phyloP scores from a whole-genome alignment of 768 basidiomycete species.

The Termitomyces sp. region DNA sequence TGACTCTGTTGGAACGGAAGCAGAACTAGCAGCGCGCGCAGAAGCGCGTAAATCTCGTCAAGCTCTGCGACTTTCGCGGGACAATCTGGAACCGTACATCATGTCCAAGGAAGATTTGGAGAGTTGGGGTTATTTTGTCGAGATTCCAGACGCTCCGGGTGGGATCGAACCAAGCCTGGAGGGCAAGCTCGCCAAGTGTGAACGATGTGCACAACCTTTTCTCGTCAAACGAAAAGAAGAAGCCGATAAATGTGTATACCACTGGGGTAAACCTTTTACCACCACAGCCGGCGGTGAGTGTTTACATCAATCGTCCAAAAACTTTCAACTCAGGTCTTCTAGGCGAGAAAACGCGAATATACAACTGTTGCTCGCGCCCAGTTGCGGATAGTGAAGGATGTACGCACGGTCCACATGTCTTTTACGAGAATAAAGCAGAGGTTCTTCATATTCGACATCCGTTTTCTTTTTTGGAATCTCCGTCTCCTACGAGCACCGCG shows the following conservation, averaged over 20 bases:
- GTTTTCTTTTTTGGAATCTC: constrained; percentile 50
- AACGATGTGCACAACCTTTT: constrained; percentile 73
- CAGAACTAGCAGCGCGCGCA: constrained; percentile 51
- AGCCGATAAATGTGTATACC: constrained; percentile 67
- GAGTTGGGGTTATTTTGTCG: constrained; percentile 68
- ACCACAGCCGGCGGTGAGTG: constrained; percentile 62
- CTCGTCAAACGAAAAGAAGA: constrained; percentile 58
- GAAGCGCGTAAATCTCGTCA: constrained; percentile 54
- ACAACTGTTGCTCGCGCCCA: constrained; percentile 75
- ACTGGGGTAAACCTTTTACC: constrained; percentile 75
- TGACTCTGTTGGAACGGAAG: constrained; percentile 76
- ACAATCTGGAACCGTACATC: constrained; percentile 54
- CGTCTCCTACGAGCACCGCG: constrained; percentile 24
- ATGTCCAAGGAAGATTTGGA: constrained; percentile 55
- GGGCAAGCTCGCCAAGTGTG: constrained; percentile 67
- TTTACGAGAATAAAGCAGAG: constrained; percentile 69
- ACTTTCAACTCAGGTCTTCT: constrained; percentile 9
- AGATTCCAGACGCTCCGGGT: constrained; percentile 65
- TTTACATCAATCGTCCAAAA: not conserved
- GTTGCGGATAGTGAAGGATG: constrained; percentile 65
- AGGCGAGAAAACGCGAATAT: constrained; percentile 71
- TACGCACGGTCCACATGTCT: constrained; percentile 82
- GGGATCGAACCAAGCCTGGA: constrained; percentile 60
- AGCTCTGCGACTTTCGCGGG: constrained; percentile 49
- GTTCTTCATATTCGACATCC: constrained; percentile 72